Evolutionary conservation across 352 stramenopile species (phyloP).

Genomic region (Globisporangium lucens): DNA sequence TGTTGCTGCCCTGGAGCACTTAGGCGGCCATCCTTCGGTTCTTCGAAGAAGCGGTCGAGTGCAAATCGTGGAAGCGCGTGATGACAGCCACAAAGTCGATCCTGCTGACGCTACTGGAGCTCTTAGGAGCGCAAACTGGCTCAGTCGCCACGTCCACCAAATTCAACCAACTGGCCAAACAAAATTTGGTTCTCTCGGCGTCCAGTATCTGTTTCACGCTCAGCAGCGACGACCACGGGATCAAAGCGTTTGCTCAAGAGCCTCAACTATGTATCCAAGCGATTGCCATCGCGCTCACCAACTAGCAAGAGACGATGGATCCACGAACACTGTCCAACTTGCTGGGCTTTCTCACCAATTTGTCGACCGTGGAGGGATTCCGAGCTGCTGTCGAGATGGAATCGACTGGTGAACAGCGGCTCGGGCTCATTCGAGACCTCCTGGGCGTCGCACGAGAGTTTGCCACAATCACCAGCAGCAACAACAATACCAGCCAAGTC

Average conservation of each 20-base stretch:
- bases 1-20: constrained; percentile 14
- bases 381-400: constrained; percentile 25
- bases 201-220: constrained; percentile 58
- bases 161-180: constrained; percentile 5
- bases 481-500: background rate
- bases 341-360: constrained; percentile 55
- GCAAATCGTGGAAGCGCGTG: constrained; percentile 54
- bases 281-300: constrained; percentile 4
- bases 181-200: constrained; percentile 15
- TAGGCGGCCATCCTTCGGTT: constrained; percentile 36
- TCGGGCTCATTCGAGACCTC: background rate
- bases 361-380: constrained; percentile 37
- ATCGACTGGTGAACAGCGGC: background rate
- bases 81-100: constrained; percentile 23
- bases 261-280: constrained; percentile 16
- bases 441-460: constrained; percentile 6
- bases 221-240: constrained; percentile 33
- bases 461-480: background rate
- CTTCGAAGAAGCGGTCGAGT: constrained; percentile 46
- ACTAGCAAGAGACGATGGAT: constrained; percentile 1
- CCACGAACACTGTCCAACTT: constrained; percentile 25
- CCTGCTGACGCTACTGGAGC: constrained; percentile 23
- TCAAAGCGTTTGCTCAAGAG: constrained; percentile 22
- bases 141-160: background rate
- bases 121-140: background rate